These are phyloP conservation scores for Jackrogersella multiformis DNA, from an alignment of 495 filamentous ascomycete species.

Conservation along the genomic window DNA sequence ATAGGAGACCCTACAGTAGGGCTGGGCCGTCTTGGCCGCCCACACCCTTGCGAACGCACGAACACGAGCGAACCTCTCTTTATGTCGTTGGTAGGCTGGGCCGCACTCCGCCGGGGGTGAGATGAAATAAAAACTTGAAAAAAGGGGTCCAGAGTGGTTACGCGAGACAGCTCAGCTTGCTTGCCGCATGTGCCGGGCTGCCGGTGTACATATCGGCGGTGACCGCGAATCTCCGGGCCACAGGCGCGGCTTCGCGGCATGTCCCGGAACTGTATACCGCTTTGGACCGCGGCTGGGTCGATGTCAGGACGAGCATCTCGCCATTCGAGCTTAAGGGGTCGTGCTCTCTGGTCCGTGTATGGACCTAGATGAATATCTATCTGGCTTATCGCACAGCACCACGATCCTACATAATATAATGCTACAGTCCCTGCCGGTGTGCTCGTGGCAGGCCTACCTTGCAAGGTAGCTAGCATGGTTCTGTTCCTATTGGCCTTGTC, in stretches of 20 bases:
- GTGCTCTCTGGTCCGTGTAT: not conserved
- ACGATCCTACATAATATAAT: not conserved
- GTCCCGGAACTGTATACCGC: constrained; percentile 19
- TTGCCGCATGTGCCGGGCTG: constrained; percentile 24
- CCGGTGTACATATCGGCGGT: constrained; percentile 13
- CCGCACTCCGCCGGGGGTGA: too few species aligned
- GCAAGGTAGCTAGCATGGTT: constrained; percentile 25
- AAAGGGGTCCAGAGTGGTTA: constrained; percentile 13
- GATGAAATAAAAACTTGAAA: too few species aligned
- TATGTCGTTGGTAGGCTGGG: too few species aligned
- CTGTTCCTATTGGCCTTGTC: constrained; percentile 30
- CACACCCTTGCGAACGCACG: not conserved
- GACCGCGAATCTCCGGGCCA: constrained; percentile 31
- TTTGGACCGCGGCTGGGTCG: constrained; percentile 22
- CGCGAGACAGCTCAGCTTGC: not conserved
- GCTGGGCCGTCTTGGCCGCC: constrained; percentile 7
- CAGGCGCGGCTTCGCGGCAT: constrained; percentile 10
- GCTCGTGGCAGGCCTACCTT: constrained; percentile 27
- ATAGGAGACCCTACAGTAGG: constrained; percentile 10
- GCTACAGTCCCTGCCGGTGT: not conserved
- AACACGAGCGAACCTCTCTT: constrained; percentile 6
- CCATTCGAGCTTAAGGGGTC: not conserved
- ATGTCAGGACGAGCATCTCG: constrained; percentile 19
- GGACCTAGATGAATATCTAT: not conserved
- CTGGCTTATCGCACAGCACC: not conserved